Base-by-base conservation (phyloP, 805 yeast species). In the Tetrapisispora phaffii region DNA sequence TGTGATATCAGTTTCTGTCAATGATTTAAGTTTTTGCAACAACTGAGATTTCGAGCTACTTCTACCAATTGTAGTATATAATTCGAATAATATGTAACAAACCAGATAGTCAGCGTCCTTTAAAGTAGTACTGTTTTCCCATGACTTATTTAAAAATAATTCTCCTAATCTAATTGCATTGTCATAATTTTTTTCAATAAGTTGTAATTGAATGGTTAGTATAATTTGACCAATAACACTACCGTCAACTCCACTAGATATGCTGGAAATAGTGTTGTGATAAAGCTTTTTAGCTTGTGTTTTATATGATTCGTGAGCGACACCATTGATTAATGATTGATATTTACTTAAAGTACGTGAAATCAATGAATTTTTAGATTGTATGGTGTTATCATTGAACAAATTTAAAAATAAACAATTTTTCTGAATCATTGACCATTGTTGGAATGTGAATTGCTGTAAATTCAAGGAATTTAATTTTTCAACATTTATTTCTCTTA, bases 401-500 rank as follows among this genome's bases (percentile, higher is more conserved):
- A 62, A 46, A 34, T 53, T 50, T 45, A 62, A 43, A 26, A 58
- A 54, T 22, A 53, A 34, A 5, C 43, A 19, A 44, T 61, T 61
- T n/a, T 47, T 44, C 24, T 51, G 44, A 9, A 62, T 39, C 7
- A 34, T 39, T 2, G 50, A 44, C 60, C 60, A 56, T 48, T 62
- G 66, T 31, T 55, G 51, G 17, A 42, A 41, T 2, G 63, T 59
- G 34, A 58, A 54, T 15, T 52, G 49, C 34, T 57, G 51, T 17
- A 47, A 38, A 21, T 51, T 55, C 26, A 54, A 42, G 2, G 59
- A 47, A 34, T 52, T 50, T 9, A 54, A 15, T 33, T 48, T 50
- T 44, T 58, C 56, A n/a, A 45, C 47, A 35, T 66, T 65, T 43
- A 57, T 54, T 46, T 63, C 74, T 53, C 67, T 65, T 16, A 63